These are phyloP conservation scores for Fraxinus angustifolia DNA, from an alignment of 305 asterid genomes.

Conservation along the genomic window DNA sequence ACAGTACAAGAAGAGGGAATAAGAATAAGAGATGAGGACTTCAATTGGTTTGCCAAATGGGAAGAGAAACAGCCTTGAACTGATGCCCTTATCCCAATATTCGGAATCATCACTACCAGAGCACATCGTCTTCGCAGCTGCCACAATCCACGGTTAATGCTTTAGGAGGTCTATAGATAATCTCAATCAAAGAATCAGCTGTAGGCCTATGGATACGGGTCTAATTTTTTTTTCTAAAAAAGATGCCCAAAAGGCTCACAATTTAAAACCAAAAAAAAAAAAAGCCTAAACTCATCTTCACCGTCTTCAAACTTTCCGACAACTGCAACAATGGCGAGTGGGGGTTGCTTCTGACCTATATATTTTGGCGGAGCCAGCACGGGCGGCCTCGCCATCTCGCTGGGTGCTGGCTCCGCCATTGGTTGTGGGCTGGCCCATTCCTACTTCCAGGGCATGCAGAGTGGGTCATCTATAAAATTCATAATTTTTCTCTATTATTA, in stretches of 20 bases:
- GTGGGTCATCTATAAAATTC: background rate
- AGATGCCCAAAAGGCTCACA: background rate
- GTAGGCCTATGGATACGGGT: too few relatives aligned
- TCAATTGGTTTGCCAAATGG: conserved; percentile 65
- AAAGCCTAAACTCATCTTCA: background rate
- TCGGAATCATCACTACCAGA: conserved; percentile 21
- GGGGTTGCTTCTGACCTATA: background rate
- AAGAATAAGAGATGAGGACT: conserved; percentile 61
- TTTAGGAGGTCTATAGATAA: background rate
- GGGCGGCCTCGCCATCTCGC: background rate
- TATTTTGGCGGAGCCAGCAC: background rate
- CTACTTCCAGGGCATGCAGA: background rate
- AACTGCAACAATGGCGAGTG: background rate
- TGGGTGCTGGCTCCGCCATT: background rate
- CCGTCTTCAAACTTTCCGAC: background rate
- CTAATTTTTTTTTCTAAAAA: too few relatives aligned
- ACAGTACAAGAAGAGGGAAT: background rate
- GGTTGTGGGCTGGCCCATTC: background rate
- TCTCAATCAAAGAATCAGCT: background rate
- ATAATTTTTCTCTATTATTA: background rate
- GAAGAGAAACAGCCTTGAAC: conserved; percentile 34
- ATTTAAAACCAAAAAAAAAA: too few relatives aligned
- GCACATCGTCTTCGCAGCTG: conserved; percentile 24
- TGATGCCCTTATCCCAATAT: conserved; percentile 14
- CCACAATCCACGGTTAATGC: conserved; percentile 21